Evolutionary conservation across 169 alveolate genomes (phyloP).

Genomic region (Plasmodium vivax): DNA sequence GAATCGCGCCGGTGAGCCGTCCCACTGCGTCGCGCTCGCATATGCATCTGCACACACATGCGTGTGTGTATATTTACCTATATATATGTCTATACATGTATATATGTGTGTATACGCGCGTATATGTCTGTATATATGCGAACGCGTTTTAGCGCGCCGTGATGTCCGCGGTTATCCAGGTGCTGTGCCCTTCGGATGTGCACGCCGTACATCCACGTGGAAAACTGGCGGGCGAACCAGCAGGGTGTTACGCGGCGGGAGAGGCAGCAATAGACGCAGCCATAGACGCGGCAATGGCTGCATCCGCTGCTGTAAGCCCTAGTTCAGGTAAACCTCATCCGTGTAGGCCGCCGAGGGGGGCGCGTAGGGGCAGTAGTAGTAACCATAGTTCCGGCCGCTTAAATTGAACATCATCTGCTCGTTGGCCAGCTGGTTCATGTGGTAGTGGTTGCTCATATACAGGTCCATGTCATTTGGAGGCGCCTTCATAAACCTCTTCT

Average conservation of each 20-base stretch:
- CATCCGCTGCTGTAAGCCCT: neutral
- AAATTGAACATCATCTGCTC: slow-evolving; percentile 52
- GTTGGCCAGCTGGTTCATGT: slow-evolving; percentile 40
- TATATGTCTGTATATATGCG: neutral
- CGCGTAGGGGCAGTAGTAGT: slow-evolving; percentile 42
- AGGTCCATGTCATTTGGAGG: slow-evolving; percentile 31
- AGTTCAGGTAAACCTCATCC: slow-evolving; percentile 57
- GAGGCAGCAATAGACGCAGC: neutral
- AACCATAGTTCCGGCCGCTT: slow-evolving; percentile 52
- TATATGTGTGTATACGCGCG: neutral
- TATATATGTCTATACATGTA: neutral
- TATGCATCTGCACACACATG: neutral
- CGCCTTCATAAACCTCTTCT: slow-evolving; percentile 47
- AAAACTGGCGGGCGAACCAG: neutral
- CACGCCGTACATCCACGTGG: neutral
- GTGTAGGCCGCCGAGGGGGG: slow-evolving; percentile 4
- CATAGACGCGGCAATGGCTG: neutral
- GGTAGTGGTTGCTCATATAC: slow-evolving; percentile 42
- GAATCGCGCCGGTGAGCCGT: neutral
- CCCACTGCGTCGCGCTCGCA: slow-evolving; percentile 1
- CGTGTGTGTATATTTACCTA: neutral
- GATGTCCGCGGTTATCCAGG: neutral
- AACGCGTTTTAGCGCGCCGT: neutral
- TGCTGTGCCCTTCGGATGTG: neutral
- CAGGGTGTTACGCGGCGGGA: neutral